Evolutionary conservation across 371 early-diverging fungal species (phyloP), one percentile per base, ranked within the genome.

Genomic region (Mortierella sp.): DNA sequence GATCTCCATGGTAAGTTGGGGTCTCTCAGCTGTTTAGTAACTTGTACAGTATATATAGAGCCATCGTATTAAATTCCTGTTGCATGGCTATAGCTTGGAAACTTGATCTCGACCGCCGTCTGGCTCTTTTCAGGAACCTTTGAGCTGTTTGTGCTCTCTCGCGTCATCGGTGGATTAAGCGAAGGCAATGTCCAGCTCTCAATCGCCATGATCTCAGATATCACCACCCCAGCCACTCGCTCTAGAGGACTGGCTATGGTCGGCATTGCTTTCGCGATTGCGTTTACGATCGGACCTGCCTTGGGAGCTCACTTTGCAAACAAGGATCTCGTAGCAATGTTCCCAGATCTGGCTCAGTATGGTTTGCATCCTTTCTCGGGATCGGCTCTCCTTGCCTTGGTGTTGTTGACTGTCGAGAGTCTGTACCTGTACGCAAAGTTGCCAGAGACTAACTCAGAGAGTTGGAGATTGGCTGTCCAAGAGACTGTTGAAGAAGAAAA

Each of bases 121-220:
- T 98, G 99, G 99, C 79, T 94, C 28, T 92, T 95, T 68, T 90
- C 96, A 5, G 80, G 83, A 37, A 85, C 91, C 12, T 99, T 99
- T 68, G 82, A 85, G 28, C 71, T 87, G 44, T 98, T 99, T 70
- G 82, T 98, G 28, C 59, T 92, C 6, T 91, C 97, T n/a, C 87
- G 98, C 7, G 70, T 97, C 30, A 86, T 99, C 28, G 97, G 94
- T 14, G 99, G 99, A 4, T 80, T 98, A 48, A 94, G 94, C 42
- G 98, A 99, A 78, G 99, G 97, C 47, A 99, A 99, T 69, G 95
- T 97, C 8, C 99, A 99, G 72, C 86, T 99, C 44, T 94, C 96
- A 11, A 92, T 93, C 48, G 96, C 97, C 2, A 94, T 97, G 76
- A 96, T 99, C 39, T 92, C 97, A 8, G 99, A 99, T 68, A 87